Percentiles rank a stretch among this genome's conserved stretches.
Evolutionary conservation across 179 eudicot genomes (phyloP).

Genomic region (Spinacia oleracea): DNA sequence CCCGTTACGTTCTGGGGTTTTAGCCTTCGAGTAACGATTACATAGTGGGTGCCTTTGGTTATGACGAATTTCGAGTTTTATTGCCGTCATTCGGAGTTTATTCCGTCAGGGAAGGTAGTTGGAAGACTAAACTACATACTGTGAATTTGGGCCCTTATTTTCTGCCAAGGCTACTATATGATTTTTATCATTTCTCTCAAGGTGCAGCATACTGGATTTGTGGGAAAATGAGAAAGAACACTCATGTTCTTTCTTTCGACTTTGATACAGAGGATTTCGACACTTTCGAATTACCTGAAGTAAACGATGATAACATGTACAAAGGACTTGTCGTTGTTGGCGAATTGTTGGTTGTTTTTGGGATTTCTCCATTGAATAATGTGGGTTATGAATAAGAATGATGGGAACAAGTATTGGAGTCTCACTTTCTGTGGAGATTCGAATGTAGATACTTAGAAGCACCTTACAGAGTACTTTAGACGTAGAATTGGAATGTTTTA

Average conservation of each 20-base stretch:
- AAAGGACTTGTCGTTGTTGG: no score
- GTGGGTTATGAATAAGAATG: no score
- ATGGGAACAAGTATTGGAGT: no score
- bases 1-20: not conserved
- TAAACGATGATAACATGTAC: no score
- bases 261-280: not conserved
- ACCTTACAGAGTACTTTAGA: no score
- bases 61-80: no score
- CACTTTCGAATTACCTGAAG: not conserved
- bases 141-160: not conserved
- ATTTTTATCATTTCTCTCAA: not conserved
- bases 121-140: not conserved
- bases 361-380: no score
- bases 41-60: not conserved
- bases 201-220: not conserved
- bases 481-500: not conserved
- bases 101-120: not conserved
- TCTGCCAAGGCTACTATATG: no score
- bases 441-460: no score
- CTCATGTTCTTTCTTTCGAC: constrained; percentile 8
- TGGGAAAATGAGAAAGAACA: no score
- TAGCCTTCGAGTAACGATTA: not conserved
- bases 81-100: not conserved
- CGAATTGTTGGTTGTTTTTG: no score
- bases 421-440: no score